Evolutionary conservation across 139 green algal genomes (phyloP), one percentile per base, ranked within the genome.

Genomic region (Chlamydomonas applanata): DNA sequence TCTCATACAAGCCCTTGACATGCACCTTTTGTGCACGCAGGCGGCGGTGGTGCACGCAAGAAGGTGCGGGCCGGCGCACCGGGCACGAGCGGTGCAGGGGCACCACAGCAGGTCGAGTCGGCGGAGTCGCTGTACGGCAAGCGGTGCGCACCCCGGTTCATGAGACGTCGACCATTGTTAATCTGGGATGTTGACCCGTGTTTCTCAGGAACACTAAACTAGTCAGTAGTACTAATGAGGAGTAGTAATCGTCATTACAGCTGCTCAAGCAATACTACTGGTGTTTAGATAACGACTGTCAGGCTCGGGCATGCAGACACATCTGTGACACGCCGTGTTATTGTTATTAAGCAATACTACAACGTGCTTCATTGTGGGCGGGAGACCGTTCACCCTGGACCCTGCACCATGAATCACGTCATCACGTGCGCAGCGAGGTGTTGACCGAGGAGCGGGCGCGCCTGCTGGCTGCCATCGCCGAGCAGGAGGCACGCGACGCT

Each of bases 91-190:
- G 25, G 69, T 59, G 16, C 33, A 59, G 24, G 36, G 45, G 53
- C 32, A 36, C 9, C 29, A 49, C 40, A 27, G 17, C 49, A 73
- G 30, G 82, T 88, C 2, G 85, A 89, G 76, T 82, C 85, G 40
- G 83, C 86, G 0, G 81, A 88, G 49, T 79, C 73, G 0, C 78
- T 93, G 59, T 87, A 89, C 25, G 85, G 77, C 36, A 87, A 89
- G 36, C 64, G 69, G 78, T 87, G 73, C 27, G 80, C 36, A 27
- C 20, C 3, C 52, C 20, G 4, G 53, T 66, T 9, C 77, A 29
- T 27, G 70, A 33, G 69, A 36, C 17, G 29, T 45, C 65, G 46
- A 46, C 68, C 35, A 13, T 36, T 35, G 34, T 56, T 74, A 53
- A 67, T 64, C n/a, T n/a, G n/a, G n/a, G n/a, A n/a, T n/a, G n/a